These are phyloP conservation scores for Hyphopichia buzzinii DNA, from an alignment of 1,139 yeast genomes.

Conservation along the genomic window DNA sequence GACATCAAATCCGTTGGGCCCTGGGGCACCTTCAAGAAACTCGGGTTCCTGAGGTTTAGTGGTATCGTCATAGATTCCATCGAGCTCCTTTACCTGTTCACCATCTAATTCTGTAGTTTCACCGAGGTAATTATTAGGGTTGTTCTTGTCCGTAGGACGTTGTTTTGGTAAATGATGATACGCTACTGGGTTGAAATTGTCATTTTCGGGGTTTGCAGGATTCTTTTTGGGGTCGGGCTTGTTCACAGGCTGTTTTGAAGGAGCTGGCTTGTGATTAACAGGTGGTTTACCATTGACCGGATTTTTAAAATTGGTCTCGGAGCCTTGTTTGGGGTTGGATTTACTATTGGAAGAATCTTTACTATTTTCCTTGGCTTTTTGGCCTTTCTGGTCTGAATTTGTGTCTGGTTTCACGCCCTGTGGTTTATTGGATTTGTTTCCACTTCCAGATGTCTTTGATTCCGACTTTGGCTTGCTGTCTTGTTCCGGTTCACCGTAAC, in stretches of 20 bases:
- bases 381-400: neutral
- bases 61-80: conserved; percentile 15
- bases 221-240: neutral
- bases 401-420: neutral
- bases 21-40: conserved; percentile 6
- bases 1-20: conserved; percentile 5
- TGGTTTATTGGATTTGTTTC: neutral
- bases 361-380: neutral
- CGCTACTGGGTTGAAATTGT: conserved; percentile 8
- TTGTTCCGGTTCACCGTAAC: neutral
- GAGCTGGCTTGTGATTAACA: neutral
- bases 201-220: conserved; percentile 1
- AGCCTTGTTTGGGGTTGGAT: neutral
- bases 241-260: neutral
- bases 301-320: neutral
- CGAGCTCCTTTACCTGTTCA: conserved; percentile 13
- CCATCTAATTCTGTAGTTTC: conserved; percentile 18
- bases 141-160: conserved; percentile 9
- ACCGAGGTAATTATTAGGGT: conserved; percentile 23
- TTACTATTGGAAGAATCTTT: neutral
- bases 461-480: neutral
- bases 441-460: neutral
- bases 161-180: conserved; percentile 8
- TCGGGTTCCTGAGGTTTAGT: neutral
- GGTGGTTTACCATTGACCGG: neutral